phyloP scores from a whole-genome alignment of 768 basidiomycete species.

The Auricularia sp. region DNA sequence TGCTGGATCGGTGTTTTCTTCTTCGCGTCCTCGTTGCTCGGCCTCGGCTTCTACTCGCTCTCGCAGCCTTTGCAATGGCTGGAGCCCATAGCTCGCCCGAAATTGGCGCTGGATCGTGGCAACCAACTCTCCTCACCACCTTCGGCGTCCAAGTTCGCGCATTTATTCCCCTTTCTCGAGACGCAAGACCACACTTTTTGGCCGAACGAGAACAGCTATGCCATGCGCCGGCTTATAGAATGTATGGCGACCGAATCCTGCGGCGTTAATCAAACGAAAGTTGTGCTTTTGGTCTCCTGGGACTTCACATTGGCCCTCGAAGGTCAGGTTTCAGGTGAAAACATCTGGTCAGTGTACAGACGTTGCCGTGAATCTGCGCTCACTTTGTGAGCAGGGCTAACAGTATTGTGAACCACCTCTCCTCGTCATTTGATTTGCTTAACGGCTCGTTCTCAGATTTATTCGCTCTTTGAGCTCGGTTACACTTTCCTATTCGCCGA shows the following conservation, averaged over 20 bases:
- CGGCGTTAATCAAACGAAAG: background rate
- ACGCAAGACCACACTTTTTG: background rate
- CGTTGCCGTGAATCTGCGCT: background rate
- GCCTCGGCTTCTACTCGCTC: no score
- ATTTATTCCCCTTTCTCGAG: no score
- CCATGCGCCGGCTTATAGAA: background rate
- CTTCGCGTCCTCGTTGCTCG: no score
- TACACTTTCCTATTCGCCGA: constrained; percentile 3
- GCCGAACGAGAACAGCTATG: background rate
- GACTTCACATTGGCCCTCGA: background rate
- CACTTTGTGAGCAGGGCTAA: background rate
- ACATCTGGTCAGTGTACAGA: constrained; percentile 1
- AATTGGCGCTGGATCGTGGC: no score
- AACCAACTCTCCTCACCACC: no score
- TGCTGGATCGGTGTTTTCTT: no score
- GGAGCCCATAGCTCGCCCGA: no score
- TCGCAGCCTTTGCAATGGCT: no score
- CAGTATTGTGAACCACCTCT: background rate
- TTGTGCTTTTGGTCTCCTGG: background rate
- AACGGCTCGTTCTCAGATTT: background rate
- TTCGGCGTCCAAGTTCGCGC: no score
- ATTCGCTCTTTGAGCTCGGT: constrained; percentile 2
- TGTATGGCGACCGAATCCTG: background rate
- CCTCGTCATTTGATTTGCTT: background rate
- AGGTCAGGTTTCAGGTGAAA: background rate